Evolutionary conservation across 306 rosid species (phyloP).

Genomic region (Astragalus membranaceus): DNA sequence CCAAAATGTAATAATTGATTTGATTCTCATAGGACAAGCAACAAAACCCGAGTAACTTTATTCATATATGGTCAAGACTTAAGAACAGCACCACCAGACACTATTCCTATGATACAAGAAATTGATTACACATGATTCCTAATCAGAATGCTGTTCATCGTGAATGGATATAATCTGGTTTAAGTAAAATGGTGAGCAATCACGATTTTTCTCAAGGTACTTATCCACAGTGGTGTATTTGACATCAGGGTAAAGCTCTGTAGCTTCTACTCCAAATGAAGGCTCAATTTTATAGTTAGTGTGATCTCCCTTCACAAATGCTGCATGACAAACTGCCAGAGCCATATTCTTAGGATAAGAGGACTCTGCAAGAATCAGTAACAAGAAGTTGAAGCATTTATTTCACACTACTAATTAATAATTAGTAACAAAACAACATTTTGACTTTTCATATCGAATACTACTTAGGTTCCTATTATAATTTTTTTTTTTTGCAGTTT

Average conservation of each 20-base stretch:
- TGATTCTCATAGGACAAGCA: neutral
- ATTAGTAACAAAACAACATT: too few species aligned
- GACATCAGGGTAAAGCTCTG: conserved; percentile 54
- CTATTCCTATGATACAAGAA: too few species aligned
- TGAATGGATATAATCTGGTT: neutral
- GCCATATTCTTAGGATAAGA: neutral
- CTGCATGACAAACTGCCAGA: conserved; percentile 34
- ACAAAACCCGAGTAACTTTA: neutral
- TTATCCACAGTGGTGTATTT: conserved; percentile 46
- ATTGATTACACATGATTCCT: too few species aligned
- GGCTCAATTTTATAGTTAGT: conserved; percentile 56
- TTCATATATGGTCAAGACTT: neutral
- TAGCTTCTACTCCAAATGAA: conserved; percentile 57
- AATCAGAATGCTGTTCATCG: too few species aligned
- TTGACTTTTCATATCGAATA: too few species aligned
- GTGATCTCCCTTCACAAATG: conserved; percentile 40
- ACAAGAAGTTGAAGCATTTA: too few species aligned
- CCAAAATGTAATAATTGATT: too few species aligned
- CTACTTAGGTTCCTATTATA: too few species aligned
- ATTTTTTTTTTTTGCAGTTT: too few species aligned
- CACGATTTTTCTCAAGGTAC: neutral
- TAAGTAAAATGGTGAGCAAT: neutral
- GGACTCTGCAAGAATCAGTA: neutral
- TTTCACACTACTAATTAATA: too few species aligned
- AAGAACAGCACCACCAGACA: too few species aligned